Base-by-base conservation (phyloP, 1,139 yeast genomes). In the Waltiozyma sp. region DNA sequence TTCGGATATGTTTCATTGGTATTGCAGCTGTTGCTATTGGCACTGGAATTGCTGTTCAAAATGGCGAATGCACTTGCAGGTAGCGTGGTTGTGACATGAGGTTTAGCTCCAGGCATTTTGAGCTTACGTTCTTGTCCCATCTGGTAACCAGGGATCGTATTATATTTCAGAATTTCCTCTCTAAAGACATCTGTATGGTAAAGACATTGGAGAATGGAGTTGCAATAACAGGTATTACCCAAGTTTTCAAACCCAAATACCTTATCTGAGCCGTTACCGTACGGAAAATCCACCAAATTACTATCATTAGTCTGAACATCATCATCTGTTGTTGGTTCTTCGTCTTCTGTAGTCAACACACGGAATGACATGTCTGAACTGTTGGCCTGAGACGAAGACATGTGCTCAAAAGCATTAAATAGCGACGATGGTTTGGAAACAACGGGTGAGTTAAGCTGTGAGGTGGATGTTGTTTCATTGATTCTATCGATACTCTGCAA, bases 211-310 rank as follows among this genome's bases (percentile, higher is more conserved):
- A 91, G 65, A 24, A 91, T 83, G 10, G 96, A 87, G 57, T 91
- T 91, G 62, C 95, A 87, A 62, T 91, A 91, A 64, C 98, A 89
- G 0, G 95, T 89, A 60, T 85, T 81, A 3, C 97, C 96, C 60
- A 88, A 89, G 62, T 91, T 91, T 61, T 91, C 97, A 77, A 89
- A 80, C 6, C 98, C 98, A 63, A 81, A 91, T 37, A 88, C 74
- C 62, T 88, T 82, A 47, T 72, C 67, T 14, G 78, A 65, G 1
- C 88, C 89, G 58, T 78, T 80, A 5, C 87, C 88, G 55, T 62
- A 76, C 4, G 67, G 68, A 19, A 38, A 31, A 26, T 26, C 14
- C n/a, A 13, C n/a, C 3, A 28, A 31, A 4, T 4, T 14, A 10
- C 13, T 26, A 7, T 5, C 14, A 26, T 26, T 26, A 10, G 13